These are phyloP conservation scores for Strombidium stylifer DNA, from an alignment of 73 alveolate genomes.

Conservation along the genomic window DNA sequence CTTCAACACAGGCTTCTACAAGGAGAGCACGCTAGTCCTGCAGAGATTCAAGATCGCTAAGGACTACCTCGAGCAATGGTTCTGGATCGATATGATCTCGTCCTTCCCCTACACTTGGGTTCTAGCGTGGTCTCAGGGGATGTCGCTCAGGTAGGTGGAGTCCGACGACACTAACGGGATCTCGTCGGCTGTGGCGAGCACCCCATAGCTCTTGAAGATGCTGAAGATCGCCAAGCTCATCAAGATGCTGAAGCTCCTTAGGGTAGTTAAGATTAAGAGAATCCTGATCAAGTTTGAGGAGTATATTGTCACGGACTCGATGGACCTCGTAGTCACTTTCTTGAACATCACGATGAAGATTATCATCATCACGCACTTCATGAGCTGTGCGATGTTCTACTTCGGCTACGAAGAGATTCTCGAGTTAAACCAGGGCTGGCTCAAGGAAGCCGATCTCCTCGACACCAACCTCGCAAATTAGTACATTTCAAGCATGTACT, in stretches of 20 bases:
- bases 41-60: background rate
- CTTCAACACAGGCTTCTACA: slow-evolving; percentile 45
- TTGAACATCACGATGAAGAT: slow-evolving; percentile 4
- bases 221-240: slow-evolving; percentile 21
- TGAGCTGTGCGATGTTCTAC: slow-evolving; percentile 19
- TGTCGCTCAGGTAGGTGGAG: too few species aligned
- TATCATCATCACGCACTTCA: slow-evolving; percentile 41
- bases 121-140: background rate
- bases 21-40: slow-evolving; percentile 32
- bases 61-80: slow-evolving; percentile 4
- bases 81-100: slow-evolving; percentile 2
- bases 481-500: slow-evolving; percentile 69
- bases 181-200: too few species aligned
- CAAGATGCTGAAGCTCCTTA: slow-evolving; percentile 1
- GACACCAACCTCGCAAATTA: slow-evolving; percentile 57
- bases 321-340: slow-evolving; percentile 16
- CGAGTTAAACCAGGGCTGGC: slow-evolving; percentile 36
- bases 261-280: background rate
- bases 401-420: slow-evolving; percentile 13
- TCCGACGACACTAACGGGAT: too few species aligned
- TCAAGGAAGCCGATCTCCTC: slow-evolving; percentile 5
- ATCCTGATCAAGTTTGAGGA: slow-evolving; percentile 13
- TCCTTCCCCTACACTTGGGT: background rate
- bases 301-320: slow-evolving; percentile 24
- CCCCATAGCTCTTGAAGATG: background rate